A percentile compares a stretch with the other conserved stretches of the same genome.
Evolutionary conservation across 345 rosid species (phyloP).

Genomic region (Pistacia vera): DNA sequence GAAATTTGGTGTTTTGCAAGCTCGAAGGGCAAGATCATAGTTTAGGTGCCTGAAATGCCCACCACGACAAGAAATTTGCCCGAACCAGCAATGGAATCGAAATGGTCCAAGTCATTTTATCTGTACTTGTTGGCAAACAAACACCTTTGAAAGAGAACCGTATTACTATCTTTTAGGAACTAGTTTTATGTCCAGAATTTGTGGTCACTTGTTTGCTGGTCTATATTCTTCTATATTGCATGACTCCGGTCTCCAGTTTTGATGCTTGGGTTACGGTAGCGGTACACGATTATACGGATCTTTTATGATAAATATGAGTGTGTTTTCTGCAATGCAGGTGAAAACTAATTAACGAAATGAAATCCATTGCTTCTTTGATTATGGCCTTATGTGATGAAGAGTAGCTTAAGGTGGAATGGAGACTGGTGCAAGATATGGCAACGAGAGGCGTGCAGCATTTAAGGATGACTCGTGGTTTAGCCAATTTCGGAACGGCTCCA

Average conservation of each 20-base stretch:
- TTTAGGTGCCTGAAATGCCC: not conserved
- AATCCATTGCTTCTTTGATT: constrained; percentile 5
- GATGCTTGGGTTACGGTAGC: not conserved
- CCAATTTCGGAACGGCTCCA: constrained; percentile 76
- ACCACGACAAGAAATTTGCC: not conserved
- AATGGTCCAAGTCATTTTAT: not conserved
- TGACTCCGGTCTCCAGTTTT: not conserved
- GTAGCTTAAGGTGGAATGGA: constrained; percentile 52
- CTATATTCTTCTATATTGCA: not conserved
- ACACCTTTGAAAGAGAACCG: not conserved
- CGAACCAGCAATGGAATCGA: not conserved
- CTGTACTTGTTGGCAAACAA: not conserved
- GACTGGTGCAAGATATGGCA: constrained; percentile 41
- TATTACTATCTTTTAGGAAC: not conserved
- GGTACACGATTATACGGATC: not conserved
- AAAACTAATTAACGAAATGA: constrained; percentile 1
- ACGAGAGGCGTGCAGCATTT: constrained; percentile 35
- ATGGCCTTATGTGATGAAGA: constrained; percentile 49
- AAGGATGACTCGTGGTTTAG: constrained; percentile 72
- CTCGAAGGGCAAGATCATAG: not conserved
- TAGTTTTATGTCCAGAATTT: not conserved
- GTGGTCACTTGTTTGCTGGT: not conserved
- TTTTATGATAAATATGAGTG: not conserved
- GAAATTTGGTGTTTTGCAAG: not conserved
- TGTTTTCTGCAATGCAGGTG: constrained; percentile 23